A percentile compares a stretch with the other conserved stretches of the same genome.
phyloP scores from a whole-genome alignment of 495 filamentous ascomycete genomes.

The Hypoxylon rickii region DNA sequence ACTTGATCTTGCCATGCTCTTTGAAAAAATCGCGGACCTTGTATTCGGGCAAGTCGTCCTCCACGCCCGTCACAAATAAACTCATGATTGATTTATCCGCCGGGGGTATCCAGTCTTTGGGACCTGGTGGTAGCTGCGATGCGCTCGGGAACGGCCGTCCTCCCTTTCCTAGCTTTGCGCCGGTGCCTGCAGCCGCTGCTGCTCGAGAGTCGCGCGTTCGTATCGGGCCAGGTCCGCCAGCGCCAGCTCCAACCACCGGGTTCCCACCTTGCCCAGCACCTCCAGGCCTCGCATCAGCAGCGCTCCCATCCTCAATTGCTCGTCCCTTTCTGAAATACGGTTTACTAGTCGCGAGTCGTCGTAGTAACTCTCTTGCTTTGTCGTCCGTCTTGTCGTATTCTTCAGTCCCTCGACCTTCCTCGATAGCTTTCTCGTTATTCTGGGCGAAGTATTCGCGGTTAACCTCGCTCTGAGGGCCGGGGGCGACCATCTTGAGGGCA shows the following conservation, averaged over 20 bases:
- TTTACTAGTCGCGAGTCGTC: conserved; percentile 84
- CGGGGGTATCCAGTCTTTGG: conserved; percentile 82
- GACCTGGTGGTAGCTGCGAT: conserved; percentile 74
- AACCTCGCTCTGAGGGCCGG: conserved; percentile 85
- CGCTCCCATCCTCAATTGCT: conserved; percentile 60
- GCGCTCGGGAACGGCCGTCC: conserved; percentile 67
- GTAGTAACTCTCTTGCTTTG: conserved; percentile 86
- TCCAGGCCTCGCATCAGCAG: conserved; percentile 44
- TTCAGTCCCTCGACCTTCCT: conserved; percentile 79
- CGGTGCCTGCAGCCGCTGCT: conserved; percentile 43
- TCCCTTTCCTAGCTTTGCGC: conserved; percentile 47
- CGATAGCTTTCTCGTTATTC: conserved; percentile 91
- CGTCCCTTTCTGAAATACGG: conserved; percentile 90
- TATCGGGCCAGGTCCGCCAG: conserved; percentile 66
- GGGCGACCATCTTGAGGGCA: conserved; percentile 95
- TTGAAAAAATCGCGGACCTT: conserved; percentile 88
- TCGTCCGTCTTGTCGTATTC: conserved; percentile 97
- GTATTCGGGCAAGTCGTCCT: conserved; percentile 94
- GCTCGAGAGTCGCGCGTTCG: conserved; percentile 66
- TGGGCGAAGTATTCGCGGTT: conserved; percentile 98
- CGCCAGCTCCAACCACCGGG: conserved; percentile 49
- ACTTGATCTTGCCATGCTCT: conserved; percentile 83
- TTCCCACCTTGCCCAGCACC: conserved; percentile 49
- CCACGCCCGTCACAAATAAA: conserved; percentile 90
- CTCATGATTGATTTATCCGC: conserved; percentile 83